Base-by-base conservation (phyloP, 192 early-diverging fungal genomes). In the Backusella morwellensis region DNA sequence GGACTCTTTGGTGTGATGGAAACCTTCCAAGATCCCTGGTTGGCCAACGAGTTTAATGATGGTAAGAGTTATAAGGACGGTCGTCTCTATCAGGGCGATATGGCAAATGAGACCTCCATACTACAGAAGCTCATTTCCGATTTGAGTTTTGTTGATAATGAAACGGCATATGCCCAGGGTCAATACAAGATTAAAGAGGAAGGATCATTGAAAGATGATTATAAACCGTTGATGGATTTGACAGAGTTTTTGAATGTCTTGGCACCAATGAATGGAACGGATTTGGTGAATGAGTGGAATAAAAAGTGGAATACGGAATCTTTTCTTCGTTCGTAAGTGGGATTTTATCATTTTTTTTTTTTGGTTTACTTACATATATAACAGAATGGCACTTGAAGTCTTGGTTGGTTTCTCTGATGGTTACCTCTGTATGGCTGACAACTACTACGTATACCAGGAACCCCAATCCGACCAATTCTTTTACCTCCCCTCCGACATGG, bases 1-100 rank as follows among this genome's bases (percentile, higher is more conserved):
- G 78, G 78, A 8, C 40, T 79, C 7, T 79, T 74, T 68, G 23
- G 50, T 15, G 38, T 79, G n/a, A 68, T 79, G 17, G 78, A 79
- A 11, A 32, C 26, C 9, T 74, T 38, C 38, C 50, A 79, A 17
- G 50, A 79, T n/a, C 23, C 29, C 15, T 79, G 78, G 78, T 6
- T 79, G 6, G 6, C 8, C 19, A 70, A 68, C 34, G 73, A 52
- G 35, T 79, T 74, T 41, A 67, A 32, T 8, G 35, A 35, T 17
- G 72, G 72, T 21, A 50, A 35, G 7, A 15, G 6, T 0, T 79
- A 73, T 35, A 23, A 35, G 1, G 23, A 66, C 19, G 77, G 77
- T 19, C 68, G 42, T 35, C 44, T 79, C 8, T 79, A 79, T 29
- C 63, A 74, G 40, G 72, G 78, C 35, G 35, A 67, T 15, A 15